Percentiles rank a stretch among this genome's conserved stretches.
These are phyloP conservation scores for Cutaneotrichosporon dermatis DNA, from an alignment of 1,284 basidiomycete species.

Conservation along the genomic window DNA sequence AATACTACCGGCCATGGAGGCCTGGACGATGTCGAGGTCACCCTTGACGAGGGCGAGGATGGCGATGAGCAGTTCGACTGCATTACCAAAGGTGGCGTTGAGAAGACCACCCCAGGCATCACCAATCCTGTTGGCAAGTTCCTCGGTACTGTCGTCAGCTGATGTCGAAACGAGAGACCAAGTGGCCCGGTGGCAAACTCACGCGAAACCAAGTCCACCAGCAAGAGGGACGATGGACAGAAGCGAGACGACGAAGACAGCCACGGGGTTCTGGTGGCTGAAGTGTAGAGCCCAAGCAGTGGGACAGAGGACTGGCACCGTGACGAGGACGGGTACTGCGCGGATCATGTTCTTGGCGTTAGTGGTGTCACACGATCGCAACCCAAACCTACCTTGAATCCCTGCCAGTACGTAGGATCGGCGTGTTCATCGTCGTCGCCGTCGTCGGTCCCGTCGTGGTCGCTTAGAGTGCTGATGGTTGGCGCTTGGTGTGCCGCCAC, in stretches of 20 bases:
- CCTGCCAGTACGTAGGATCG: conserved; percentile 12
- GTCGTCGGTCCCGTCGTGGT: not conserved
- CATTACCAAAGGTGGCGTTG: conserved; percentile 51
- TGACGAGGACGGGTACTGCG: conserved; percentile 25
- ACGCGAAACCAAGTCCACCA: conserved; percentile 50
- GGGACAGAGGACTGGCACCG: conserved; percentile 54
- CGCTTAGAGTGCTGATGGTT: conserved; percentile 4
- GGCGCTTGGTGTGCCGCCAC: not conserved
- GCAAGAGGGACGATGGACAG: conserved; percentile 51
- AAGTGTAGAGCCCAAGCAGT: conserved; percentile 69
- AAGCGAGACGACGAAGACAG: conserved; percentile 68
- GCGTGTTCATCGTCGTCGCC: not conserved
- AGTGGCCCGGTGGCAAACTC: conserved; percentile 9
- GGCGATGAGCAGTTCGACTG: conserved; percentile 57
- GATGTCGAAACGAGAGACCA: not conserved
- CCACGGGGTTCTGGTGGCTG: conserved; percentile 55
- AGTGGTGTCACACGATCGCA: not conserved
- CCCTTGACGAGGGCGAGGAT: conserved; percentile 78
- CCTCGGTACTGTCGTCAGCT: conserved; percentile 44
- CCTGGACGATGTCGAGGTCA: conserved; percentile 73
- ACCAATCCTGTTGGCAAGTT: conserved; percentile 51
- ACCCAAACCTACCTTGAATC: conserved; percentile 9
- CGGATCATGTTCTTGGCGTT: conserved; percentile 35
- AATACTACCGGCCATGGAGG: conserved; percentile 61
- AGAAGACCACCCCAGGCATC: conserved; percentile 51